A percentile compares a stretch with the other conserved stretches of the same genome.
These are phyloP conservation scores for Nissolia schottii DNA, from an alignment of 306 rosid species.

Conservation along the genomic window DNA sequence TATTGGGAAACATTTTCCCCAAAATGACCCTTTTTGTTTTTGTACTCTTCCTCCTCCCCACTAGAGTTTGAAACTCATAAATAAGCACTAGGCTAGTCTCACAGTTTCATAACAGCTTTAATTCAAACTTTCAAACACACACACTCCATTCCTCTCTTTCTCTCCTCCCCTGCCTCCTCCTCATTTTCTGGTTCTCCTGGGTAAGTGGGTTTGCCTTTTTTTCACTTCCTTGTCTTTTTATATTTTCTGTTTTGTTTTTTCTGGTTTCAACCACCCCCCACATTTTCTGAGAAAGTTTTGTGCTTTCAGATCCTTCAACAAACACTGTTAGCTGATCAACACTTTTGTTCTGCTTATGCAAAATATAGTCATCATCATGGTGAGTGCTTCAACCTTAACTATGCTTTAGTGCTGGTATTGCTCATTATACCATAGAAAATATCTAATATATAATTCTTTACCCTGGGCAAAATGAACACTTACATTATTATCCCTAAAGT, in stretches of 20 bases:
- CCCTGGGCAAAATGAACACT: neutral
- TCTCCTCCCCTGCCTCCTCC: neutral
- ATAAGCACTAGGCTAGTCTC: constrained; percentile 28
- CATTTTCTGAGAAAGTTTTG: constrained; percentile 7
- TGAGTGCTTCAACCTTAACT: constrained; percentile 5
- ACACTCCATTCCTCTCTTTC: constrained; percentile 17
- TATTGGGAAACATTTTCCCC: constrained; percentile 10
- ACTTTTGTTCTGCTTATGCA: constrained; percentile 4
- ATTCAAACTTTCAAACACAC: constrained; percentile 57
- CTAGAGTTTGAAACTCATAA: constrained; percentile 38
- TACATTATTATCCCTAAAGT: neutral
- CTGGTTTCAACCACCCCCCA: no score
- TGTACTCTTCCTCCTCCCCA: constrained; percentile 44
- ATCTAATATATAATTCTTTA: neutral
- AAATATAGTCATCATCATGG: constrained; percentile 25
- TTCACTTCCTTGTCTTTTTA: neutral
- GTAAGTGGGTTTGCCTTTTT: constrained; percentile 35
- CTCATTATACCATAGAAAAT: neutral
- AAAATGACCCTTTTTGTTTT: constrained; percentile 47
- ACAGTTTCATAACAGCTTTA: constrained; percentile 46
- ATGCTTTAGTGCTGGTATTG: neutral
- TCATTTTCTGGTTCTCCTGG: constrained; percentile 19
- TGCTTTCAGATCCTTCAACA: constrained; percentile 27
- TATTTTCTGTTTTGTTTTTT: neutral
- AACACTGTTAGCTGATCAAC: constrained; percentile 14